Base-by-base conservation (phyloP, 306 rosid genomes). In the Glycine soja region DNA sequence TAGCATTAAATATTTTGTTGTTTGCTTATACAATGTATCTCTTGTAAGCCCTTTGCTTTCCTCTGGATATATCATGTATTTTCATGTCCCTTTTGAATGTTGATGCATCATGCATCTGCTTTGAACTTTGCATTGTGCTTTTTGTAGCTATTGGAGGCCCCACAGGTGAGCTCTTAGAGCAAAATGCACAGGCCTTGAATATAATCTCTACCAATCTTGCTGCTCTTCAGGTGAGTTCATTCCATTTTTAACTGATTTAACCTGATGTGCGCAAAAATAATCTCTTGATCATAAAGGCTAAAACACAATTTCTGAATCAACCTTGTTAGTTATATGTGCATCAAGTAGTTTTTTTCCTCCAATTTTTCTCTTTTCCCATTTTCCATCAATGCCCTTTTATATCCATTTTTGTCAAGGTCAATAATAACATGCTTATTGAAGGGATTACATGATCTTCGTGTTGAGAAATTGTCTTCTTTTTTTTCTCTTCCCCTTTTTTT, bases 61-160 rank as follows among this genome's bases (percentile, higher is more conserved):
- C n/a, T 47, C 36, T 70, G 4, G 36, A 16, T 6, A 36, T 67
- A 14, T 67, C 72, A 9, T 10, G 15, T 16, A 43, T 43, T 68
- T 68, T n/a, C 15, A 16, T 43, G 14, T 43, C 8, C 36, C 72
- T 16, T 43, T 9, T 43, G 14, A 24, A 6, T 71, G 5, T 52
- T 66, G 30, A 24, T 24, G 40, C 62, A 24, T 24, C 30, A 24
- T 24, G 40, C 6, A 3, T 42, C 66, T 48, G 57, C 16, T 43
- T 53, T 83, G 50, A 75, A 70, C 68, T 61, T 80, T 51, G 24
- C 12, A 9, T 38, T 54, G 70, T 42, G 54, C 42, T 72, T 69
- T 50, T 50, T 40, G 58, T 81, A 85, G 84, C 75, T 42, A 80
- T 80, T 84, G 81, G 78, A 59, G 84, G 81, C 62, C 77, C 24